These are phyloP conservation scores for Melastoma malabathricum DNA, from an alignment of 345 rosid genomes.

Conservation along the genomic window DNA sequence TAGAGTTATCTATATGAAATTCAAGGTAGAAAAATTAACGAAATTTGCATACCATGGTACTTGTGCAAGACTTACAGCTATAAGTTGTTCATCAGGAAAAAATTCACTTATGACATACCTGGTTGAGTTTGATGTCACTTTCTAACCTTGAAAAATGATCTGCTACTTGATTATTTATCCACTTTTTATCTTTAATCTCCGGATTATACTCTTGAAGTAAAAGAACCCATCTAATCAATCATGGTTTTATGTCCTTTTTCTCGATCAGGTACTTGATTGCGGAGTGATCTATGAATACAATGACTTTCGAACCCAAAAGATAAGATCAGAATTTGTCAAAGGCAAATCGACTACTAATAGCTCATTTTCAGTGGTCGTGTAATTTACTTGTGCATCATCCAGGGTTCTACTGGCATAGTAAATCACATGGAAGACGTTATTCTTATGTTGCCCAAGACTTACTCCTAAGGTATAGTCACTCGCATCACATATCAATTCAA, in stretches of 20 bases:
- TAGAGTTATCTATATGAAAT: too few species aligned
- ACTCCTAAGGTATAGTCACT: too few species aligned
- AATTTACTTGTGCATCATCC: too few species aligned
- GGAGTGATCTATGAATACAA: not conserved
- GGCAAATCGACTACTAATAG: not conserved
- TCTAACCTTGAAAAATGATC: conserved; percentile 1
- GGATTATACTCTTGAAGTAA: not conserved
- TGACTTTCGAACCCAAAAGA: not conserved
- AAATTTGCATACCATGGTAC: conserved; percentile 1
- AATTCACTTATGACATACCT: not conserved
- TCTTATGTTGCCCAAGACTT: too few species aligned
- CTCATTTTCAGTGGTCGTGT: not conserved
- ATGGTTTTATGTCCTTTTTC: not conserved
- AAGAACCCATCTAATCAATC: not conserved
- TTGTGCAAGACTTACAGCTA: not conserved
- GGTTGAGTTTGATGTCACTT: not conserved
- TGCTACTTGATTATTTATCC: not conserved
- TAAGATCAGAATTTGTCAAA: not conserved
- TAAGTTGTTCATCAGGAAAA: conserved; percentile 3
- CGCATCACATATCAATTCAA: not conserved
- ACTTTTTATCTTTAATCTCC: conserved; percentile 3
- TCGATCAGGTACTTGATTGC: not conserved
- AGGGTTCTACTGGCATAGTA: too few species aligned
- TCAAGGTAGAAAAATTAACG: not conserved
- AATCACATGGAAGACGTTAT: too few species aligned